Base-by-base conservation (phyloP, 2,329 filamentous ascomycete species). In the Fusarium ambrosium region DNA sequence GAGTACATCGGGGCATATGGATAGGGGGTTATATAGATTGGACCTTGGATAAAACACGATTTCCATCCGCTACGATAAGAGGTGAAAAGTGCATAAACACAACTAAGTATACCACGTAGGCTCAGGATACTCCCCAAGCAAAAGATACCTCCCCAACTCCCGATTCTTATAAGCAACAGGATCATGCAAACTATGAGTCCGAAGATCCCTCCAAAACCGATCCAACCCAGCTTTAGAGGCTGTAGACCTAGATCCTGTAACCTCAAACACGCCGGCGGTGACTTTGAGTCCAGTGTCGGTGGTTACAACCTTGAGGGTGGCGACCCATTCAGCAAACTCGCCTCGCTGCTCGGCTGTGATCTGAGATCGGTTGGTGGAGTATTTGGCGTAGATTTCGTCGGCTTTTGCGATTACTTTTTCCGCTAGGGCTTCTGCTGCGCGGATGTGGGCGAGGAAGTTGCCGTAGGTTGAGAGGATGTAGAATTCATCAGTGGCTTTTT, bases 81-180 rank as follows among this genome's bases (percentile, higher is more conserved):
- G 16, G 10, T 11, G 18, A 11, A 11, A 39, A 59, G 16, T 16
- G 29, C 58, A 29, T 8, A 22, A 27, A 27, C 55, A 39, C 10
- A 37, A 37, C 71, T 59, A 90, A 20, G 90, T 92, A 78, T 92
- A 92, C 90, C 90, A 92, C 5, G 87, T 90, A 16, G 89, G 86
- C 80, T 87, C 85, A 1, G 90, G 90, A 13, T 87, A 77, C 82
- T 92, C 89, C 16, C 84, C 86, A 60, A 92, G 75, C 64, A 93
- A 76, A 43, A 87, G 84, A 77, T 86, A 92, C 24, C 88, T 81
- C 0, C 91, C 91, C 62, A 92, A 75, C 80, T 93, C 91, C 4
- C 88, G 81, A 66, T 92, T 90, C 85, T 92, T 92, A 76, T 92
- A 92, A 27, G 90, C 89, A 32, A 93, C 90, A 0, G 91, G 91